Base-by-base conservation (phyloP, 768 basidiomycete species). In the Austroboletus festivus region DNA sequence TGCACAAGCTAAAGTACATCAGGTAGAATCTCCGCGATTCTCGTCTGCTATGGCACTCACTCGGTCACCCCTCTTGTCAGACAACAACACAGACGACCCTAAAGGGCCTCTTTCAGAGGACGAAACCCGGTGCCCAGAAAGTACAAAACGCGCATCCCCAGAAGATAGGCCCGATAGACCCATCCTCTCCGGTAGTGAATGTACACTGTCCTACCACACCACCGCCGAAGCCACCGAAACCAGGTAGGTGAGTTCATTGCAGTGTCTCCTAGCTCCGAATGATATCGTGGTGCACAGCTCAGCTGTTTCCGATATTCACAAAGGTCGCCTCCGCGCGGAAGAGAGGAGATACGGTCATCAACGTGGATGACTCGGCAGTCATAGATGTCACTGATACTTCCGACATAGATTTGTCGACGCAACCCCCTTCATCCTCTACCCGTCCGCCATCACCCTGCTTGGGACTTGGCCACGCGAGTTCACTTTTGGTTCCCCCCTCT, bases 21-120 rank as follows among this genome's bases (percentile, higher is more conserved):
- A 51, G 56, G 67, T 69, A 53, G n/a, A 3, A 7, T 39, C 48
- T 44, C 38, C 11, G 21, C 11, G 31, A 1, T 1, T 22, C 39
- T 18, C 23, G n/a, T 20, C 21, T 50, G 10, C 15, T 44, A 12
- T 42, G 41, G 13, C 24, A 24, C 58, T 64, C 35, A 55, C 42
- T n/a, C n/a, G n/a, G n/a, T n/a, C n/a, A n/a, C n/a, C n/a, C n/a
- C 20, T 37, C 30, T 24, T 48, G 38, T 23, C 41, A 59, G 61
- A 24, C 54, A 23, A 23, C 51, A 12, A 51, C 46, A 30, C 68
- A 71, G 35, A 61, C 56, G 42, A 68, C 65, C 18, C 56, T 71
- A 6, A 53, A 52, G 31, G 56, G 58, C 19, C 58, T 51, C 52
- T 61, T 66, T 46, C 59, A 46, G 53, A 60, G 31, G 47, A 55